These are phyloP conservation scores for Oehlia diaphana DNA, from an alignment of 192 early-diverging fungal genomes.

Conservation along the genomic window DNA sequence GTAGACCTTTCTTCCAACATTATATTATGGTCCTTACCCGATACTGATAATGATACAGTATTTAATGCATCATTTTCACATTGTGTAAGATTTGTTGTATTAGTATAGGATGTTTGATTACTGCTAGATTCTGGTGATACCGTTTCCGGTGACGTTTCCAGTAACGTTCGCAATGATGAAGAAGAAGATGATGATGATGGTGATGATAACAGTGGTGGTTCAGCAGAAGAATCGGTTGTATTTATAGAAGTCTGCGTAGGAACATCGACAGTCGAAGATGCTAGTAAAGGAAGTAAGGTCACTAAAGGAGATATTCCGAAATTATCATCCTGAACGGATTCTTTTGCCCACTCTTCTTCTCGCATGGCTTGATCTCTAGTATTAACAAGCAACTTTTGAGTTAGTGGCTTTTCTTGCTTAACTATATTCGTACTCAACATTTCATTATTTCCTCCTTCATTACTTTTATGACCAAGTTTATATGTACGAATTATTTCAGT, in stretches of 20 bases:
- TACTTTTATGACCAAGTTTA: neutral
- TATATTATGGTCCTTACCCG: neutral
- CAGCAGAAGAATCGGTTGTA: neutral
- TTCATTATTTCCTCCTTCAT: neutral
- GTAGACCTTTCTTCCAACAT: too few relatives aligned
- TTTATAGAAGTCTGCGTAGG: neutral
- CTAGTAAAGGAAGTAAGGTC: constrained; percentile 6
- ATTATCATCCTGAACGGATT: neutral
- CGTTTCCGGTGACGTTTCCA: neutral
- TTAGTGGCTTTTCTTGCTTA: neutral
- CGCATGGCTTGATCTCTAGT: neutral
- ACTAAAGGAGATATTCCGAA: constrained; percentile 12
- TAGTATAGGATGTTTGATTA: neutral
- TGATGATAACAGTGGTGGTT: neutral
- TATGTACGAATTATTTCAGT: neutral
- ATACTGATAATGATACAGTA: too few relatives aligned
- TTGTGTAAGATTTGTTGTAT: neutral
- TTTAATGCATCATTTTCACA: neutral
- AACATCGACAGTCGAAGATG: neutral
- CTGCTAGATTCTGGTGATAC: neutral
- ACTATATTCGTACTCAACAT: neutral
- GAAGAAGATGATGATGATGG: constrained; percentile 11
- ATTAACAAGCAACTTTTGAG: neutral
- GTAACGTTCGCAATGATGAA: neutral
- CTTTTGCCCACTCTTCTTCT: constrained; percentile 1